A percentile compares a stretch with the other conserved stretches of the same genome.
Conservation (phyloP, 1,284 basidiomycete species). For the Mycosarcoma maydis region DNA sequence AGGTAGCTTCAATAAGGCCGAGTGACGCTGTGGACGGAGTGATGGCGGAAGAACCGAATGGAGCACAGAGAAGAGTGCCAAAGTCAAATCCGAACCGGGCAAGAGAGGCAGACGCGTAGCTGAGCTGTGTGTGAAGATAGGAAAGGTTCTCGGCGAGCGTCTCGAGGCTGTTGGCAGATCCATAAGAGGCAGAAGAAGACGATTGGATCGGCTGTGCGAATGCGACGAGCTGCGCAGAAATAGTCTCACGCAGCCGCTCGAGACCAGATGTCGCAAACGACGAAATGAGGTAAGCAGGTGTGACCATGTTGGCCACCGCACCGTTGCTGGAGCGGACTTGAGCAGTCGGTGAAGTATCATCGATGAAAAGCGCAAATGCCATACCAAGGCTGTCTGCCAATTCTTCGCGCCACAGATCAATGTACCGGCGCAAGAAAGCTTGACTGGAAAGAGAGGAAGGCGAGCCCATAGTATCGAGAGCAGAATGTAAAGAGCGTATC, state of each 20-base stretch:
- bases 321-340: too few relatives aligned
- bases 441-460: constrained; percentile 24
- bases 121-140: constrained; percentile 42
- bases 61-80: constrained; percentile 23
- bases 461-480: constrained; percentile 66
- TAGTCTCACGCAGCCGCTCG: constrained; percentile 11
- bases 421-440: constrained; percentile 72
- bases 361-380: constrained; percentile 87
- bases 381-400: constrained; percentile 90
- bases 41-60: background rate
- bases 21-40: background rate
- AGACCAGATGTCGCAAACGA: constrained; percentile 30
- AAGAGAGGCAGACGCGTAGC: constrained; percentile 35
- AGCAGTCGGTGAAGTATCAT: constrained; percentile 68
- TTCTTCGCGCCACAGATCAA: constrained; percentile 90
- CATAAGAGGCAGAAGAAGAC: background rate
- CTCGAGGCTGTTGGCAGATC: constrained; percentile 11
- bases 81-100: constrained; percentile 45
- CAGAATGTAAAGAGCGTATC: constrained; percentile 71
- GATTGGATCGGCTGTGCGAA: background rate
- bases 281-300: constrained; percentile 34
- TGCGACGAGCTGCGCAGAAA: constrained; percentile 16
- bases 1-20: constrained; percentile 16
- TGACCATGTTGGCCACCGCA: constrained; percentile 5
- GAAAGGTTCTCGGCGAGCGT: constrained; percentile 20